These are phyloP conservation scores for Salvia rosmarinus DNA, from an alignment of 257 asterid genomes.

Conservation along the genomic window DNA sequence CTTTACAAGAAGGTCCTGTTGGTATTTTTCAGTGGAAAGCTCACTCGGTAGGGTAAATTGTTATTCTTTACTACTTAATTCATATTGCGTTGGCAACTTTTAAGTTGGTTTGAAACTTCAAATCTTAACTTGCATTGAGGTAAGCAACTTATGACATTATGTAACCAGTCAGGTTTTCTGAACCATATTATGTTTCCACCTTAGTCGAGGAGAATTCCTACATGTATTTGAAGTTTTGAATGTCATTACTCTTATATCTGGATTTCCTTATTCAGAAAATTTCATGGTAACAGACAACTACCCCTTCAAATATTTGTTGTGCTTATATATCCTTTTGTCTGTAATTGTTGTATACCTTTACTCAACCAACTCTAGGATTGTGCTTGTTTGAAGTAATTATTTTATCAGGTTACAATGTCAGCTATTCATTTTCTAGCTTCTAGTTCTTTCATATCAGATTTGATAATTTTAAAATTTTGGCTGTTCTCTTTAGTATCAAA, in stretches of 20 bases:
- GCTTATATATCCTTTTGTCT: neutral
- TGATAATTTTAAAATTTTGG: constrained; percentile 6
- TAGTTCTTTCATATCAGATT: constrained; percentile 11
- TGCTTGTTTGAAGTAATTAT: neutral
- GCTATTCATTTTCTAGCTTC: neutral
- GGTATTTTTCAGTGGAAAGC: constrained; percentile 78
- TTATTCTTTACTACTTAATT: constrained; percentile 24
- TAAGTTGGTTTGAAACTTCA: neutral
- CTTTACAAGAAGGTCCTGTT: constrained; percentile 54
- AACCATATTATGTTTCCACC: too few relatives aligned
- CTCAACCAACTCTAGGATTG: neutral
- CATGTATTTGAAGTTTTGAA: too few relatives aligned
- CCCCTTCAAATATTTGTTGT: neutral
- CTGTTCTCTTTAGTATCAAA: constrained; percentile 31
- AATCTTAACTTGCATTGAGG: neutral
- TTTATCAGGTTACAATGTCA: neutral
- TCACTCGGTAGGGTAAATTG: constrained; percentile 72
- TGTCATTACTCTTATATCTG: too few relatives aligned
- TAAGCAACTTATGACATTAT: neutral
- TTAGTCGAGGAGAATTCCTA: too few relatives aligned
- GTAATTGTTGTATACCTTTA: neutral
- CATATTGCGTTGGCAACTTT: neutral
- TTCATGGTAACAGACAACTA: too few relatives aligned
- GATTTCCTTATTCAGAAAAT: too few relatives aligned
- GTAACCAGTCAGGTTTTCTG: too few relatives aligned